A percentile compares a stretch with the other conserved stretches of the same genome.
Conservation (phyloP, 2,329 filamentous ascomycete genomes). For the Curvularia hawaiiensis region DNA sequence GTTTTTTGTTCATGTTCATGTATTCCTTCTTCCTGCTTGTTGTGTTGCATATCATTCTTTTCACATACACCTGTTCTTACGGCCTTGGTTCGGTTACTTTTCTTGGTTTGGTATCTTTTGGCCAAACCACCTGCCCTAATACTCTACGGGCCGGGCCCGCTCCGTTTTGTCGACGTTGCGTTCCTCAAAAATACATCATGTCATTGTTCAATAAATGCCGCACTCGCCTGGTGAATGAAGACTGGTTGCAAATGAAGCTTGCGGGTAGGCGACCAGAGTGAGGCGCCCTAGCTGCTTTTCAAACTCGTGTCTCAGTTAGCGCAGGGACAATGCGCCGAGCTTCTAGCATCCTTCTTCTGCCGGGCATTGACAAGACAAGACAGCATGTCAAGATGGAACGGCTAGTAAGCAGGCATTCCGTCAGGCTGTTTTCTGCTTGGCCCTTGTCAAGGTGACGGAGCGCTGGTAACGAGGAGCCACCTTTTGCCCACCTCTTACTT, state of each 20-base stretch:
- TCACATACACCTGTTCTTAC: constrained; percentile 17
- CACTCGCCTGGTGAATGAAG: neutral
- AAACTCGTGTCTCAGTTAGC: constrained; percentile 13
- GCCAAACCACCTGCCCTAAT: constrained; percentile 30
- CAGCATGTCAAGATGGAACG: neutral
- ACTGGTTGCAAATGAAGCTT: constrained; percentile 9
- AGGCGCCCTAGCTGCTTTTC: constrained; percentile 22
- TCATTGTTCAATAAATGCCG: constrained; percentile 3
- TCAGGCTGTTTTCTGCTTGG: constrained; percentile 35
- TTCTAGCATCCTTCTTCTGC: constrained; percentile 29
- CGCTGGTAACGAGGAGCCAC: constrained; percentile 4
- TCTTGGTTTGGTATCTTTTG: constrained; percentile 28
- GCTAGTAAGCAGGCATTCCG: constrained; percentile 18
- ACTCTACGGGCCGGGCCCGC: constrained; percentile 34
- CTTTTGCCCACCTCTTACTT: constrained; percentile 13
- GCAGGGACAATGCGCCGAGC: constrained; percentile 17
- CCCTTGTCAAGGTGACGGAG: constrained; percentile 14
- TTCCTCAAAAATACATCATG: constrained; percentile 22
- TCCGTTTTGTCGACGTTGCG: constrained; percentile 22
- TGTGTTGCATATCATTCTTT: constrained; percentile 19
- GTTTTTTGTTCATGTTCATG: constrained; percentile 9
- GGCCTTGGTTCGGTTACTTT: constrained; percentile 14
- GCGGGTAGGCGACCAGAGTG: constrained; percentile 13
- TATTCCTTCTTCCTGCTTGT: constrained; percentile 13
- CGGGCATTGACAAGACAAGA: constrained; percentile 22